Evolutionary conservation across 202 grass and related monocot genomes (phyloP), one percentile per base, ranked within the genome.

Genomic region (Panicum virgatum): DNA sequence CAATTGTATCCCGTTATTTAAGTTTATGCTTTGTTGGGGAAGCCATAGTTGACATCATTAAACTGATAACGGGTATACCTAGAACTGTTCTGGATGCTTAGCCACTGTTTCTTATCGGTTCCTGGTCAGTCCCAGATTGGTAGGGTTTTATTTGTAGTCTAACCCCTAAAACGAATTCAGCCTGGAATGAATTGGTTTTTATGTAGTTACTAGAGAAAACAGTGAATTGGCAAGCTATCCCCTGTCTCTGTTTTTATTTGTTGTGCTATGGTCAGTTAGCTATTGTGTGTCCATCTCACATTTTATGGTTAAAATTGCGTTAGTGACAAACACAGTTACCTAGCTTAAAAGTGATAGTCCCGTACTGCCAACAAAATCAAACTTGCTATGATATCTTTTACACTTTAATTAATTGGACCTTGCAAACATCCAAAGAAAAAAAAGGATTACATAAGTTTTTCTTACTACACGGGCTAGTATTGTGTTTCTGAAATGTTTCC

Each of bases 301-400:
- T 76, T 79, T 57, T 83, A 11, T 77, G n/a, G 47, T 42, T 73
- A 72, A 43, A 73, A 80, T 20, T 58, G 20, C 75, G 43, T 32
- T 64, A 43, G 51, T 69, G n/a, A 78, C 77, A 4, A 18, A 69
- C 29, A 30, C 20, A 50, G 59, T 78, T 59, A 71, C 36, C 37
- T 69, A 58, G 36, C 45, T 64, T 29, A 46, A 82, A 73, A 52
- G 38, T 8, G 10, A 10, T 20, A 43, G 25, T n/a, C 12, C 25
- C 20, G 9, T 20, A 11, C 52, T 0, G 3, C 25, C 0, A 5
- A 14, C 26, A 40, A 40, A 18, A 38, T 25, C 15, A 34, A 80
- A 30, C 15, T 81, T 44, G 13, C 20, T 57, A 9, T 44, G 25
- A 70, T 40, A 25, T 18, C 66, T 59, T 76, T 81, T 29, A 34